phyloP scores from a whole-genome alignment of 2,329 filamentous ascomycete genomes.

The Aspergillus oerlinghausenensis region DNA sequence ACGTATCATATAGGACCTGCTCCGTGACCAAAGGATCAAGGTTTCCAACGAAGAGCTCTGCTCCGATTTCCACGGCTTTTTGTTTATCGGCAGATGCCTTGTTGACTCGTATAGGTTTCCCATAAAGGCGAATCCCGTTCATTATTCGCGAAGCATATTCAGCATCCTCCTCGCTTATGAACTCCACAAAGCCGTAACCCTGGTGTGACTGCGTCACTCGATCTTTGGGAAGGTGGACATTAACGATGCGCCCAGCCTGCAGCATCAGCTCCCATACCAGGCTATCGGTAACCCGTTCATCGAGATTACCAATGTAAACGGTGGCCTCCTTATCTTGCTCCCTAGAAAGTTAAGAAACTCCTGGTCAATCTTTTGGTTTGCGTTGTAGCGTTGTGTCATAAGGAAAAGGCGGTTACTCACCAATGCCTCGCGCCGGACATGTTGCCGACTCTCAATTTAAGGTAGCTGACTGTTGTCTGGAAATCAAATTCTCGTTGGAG shows the following conservation, averaged over 20 bases:
- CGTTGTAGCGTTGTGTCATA: neutral
- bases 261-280: slow-evolving; percentile 98
- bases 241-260: slow-evolving; percentile 93
- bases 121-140: slow-evolving; percentile 90
- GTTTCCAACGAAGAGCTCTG: slow-evolving; percentile 95
- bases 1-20: slow-evolving; percentile 92
- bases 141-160: slow-evolving; percentile 96
- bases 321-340: slow-evolving; percentile 98
- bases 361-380: slow-evolving; percentile 13
- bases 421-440: slow-evolving; percentile 75
- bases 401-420: slow-evolving; percentile 41
- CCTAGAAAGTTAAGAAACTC: slow-evolving; percentile 47
- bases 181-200: slow-evolving; percentile 98
- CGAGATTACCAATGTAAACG: slow-evolving; percentile 96
- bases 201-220: slow-evolving; percentile 95
- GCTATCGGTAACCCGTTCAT: slow-evolving; percentile 87
- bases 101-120: slow-evolving; percentile 94
- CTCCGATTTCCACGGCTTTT: slow-evolving; percentile 86
- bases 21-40: slow-evolving; percentile 92
- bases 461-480: neutral
- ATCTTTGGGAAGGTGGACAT: slow-evolving; percentile 97
- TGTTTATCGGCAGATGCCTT: slow-evolving; percentile 92
- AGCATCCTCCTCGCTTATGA: slow-evolving; percentile 89
- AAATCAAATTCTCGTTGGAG: neutral
- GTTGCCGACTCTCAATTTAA: slow-evolving; percentile 13